Conservation (phyloP, 192 early-diverging fungal species). For the Backusella morwellensis region DNA sequence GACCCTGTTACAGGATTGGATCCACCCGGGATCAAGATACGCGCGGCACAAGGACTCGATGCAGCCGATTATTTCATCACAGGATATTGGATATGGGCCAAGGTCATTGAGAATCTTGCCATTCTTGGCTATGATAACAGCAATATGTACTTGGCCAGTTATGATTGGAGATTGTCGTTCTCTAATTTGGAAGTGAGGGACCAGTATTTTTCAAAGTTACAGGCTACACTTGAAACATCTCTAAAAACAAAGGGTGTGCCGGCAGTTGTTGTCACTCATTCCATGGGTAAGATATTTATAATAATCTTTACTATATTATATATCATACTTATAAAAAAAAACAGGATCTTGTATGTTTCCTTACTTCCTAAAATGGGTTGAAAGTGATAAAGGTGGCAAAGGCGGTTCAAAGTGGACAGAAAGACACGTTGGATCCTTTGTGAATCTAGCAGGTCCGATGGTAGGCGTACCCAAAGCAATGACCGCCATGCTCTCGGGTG, state of each 20-base stretch:
- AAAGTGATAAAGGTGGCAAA: slow-evolving; percentile 60
- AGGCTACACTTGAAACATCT: slow-evolving; percentile 64
- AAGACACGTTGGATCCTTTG: slow-evolving; percentile 72
- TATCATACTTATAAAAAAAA: neutral
- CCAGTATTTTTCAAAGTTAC: slow-evolving; percentile 77
- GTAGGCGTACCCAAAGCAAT: slow-evolving; percentile 85
- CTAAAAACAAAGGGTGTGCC: slow-evolving; percentile 50
- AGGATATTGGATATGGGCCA: slow-evolving; percentile 90
- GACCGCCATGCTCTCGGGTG: slow-evolving; percentile 70
- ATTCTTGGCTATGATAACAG: slow-evolving; percentile 84
- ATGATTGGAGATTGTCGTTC: slow-evolving; percentile 88
- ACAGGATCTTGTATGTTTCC: slow-evolving; percentile 62
- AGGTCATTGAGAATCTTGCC: slow-evolving; percentile 78
- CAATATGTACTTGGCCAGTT: slow-evolving; percentile 83
- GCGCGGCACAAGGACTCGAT: slow-evolving; percentile 83
- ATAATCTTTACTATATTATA: no score
- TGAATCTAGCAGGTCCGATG: slow-evolving; percentile 86
- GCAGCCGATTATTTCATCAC: slow-evolving; percentile 90
- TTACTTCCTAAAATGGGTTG: slow-evolving; percentile 90
- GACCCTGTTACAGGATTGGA: slow-evolving; percentile 83
- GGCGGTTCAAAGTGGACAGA: slow-evolving; percentile 76
- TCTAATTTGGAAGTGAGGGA: slow-evolving; percentile 79
- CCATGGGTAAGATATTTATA: slow-evolving; percentile 50
- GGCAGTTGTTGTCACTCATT: slow-evolving; percentile 57
- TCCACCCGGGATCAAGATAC: slow-evolving; percentile 75